These are phyloP conservation scores for Aspergillus kassunensis DNA, from an alignment of 495 filamentous ascomycete genomes.

Conservation along the genomic window DNA sequence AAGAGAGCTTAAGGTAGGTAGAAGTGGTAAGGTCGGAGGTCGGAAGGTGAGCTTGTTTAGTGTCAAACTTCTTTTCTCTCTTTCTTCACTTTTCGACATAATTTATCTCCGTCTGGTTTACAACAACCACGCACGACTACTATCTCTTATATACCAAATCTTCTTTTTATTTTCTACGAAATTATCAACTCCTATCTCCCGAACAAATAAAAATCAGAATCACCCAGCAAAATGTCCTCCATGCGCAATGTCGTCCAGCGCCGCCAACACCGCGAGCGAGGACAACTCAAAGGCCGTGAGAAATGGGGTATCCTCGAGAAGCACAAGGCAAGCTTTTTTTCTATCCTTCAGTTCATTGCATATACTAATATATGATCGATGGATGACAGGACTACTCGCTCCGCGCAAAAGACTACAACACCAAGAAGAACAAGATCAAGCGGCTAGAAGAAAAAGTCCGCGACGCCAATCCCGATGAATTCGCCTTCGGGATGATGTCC, in stretches of 20 bases:
- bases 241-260: conserved; percentile 76
- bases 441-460: conserved; percentile 74
- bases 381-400: conserved; percentile 75
- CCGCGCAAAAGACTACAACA: conserved; percentile 82
- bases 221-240: conserved; percentile 59
- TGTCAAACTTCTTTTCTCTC: conserved; percentile 3
- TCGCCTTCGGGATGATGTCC: conserved; percentile 86
- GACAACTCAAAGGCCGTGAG: conserved; percentile 74
- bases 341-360: not conserved
- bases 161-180: not conserved
- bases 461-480: conserved; percentile 93
- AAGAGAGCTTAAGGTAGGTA: not conserved
- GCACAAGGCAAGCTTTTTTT: conserved; percentile 54
- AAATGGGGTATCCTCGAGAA: conserved; percentile 87
- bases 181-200: not conserved
- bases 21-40: not conserved
- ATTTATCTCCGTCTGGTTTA: not conserved
- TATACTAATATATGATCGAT: not conserved
- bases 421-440: conserved; percentile 76
- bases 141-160: not conserved
- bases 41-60: not conserved
- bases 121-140: not conserved
- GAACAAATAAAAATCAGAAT: not conserved
- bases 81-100: not conserved
- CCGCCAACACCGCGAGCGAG: conserved; percentile 80